phyloP scores from a whole-genome alignment of 805 yeast species.

The Lipomyces starkeyi region DNA sequence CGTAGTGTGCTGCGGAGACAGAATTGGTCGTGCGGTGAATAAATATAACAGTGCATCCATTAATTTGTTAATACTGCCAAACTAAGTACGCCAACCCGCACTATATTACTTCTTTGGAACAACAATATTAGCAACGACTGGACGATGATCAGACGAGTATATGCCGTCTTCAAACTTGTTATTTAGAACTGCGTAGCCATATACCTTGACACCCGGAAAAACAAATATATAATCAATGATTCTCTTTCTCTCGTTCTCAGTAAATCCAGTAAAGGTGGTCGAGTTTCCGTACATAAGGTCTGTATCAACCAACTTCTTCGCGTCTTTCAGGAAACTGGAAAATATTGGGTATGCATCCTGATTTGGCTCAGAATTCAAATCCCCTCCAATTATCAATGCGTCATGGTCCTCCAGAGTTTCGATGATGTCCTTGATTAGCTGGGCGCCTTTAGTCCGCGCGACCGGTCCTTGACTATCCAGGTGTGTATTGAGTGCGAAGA shows the following conservation, averaged over 20 bases:
- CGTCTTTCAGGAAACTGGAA: constrained; percentile 49
- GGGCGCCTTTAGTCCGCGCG: constrained; percentile 56
- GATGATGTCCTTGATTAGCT: constrained; percentile 47
- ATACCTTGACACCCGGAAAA: constrained; percentile 1
- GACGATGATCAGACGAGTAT: constrained; percentile 31
- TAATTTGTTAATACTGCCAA: neutral
- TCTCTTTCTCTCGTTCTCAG: constrained; percentile 37
- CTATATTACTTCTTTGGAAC: constrained; percentile 1
- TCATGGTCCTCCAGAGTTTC: constrained; percentile 46
- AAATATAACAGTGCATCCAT: neutral
- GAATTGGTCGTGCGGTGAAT: neutral
- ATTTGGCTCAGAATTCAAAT: constrained; percentile 59
- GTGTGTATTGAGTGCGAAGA: constrained; percentile 55
- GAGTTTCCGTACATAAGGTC: constrained; percentile 52
- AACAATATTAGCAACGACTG: constrained; percentile 29
- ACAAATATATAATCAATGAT: constrained; percentile 53
- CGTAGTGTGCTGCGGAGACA: neutral
- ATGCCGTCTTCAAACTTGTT: constrained; percentile 30
- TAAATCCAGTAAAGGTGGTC: constrained; percentile 59
- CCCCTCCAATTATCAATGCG: constrained; percentile 58
- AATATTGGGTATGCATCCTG: constrained; percentile 54
- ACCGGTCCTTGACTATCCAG: constrained; percentile 56
- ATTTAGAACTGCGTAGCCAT: constrained; percentile 20
- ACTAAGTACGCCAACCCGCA: neutral
- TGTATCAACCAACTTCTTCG: constrained; percentile 42